phyloP scores from a whole-genome alignment of 108 stramenopile species.

The Cafeteria roenbergensis region DNA sequence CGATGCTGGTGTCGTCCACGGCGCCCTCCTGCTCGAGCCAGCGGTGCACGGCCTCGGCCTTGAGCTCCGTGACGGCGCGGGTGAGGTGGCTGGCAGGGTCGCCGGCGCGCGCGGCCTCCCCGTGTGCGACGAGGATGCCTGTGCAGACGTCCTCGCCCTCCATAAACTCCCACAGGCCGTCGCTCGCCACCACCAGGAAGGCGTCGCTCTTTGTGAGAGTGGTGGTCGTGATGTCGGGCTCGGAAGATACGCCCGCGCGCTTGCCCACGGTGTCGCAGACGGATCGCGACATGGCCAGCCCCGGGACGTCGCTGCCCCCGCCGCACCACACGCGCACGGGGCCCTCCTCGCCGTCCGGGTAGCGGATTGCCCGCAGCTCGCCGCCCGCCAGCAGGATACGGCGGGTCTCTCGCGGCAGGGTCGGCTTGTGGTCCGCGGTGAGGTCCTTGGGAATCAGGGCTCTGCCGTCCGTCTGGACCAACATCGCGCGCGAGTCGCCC shows the following conservation, averaged over 20 bases:
- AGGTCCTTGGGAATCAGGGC: slow-evolving; percentile 37
- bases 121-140: slow-evolving; percentile 31
- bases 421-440: slow-evolving; percentile 92
- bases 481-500: too few relatives aligned
- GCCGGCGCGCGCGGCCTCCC: slow-evolving; percentile 55
- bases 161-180: slow-evolving; percentile 95
- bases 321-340: slow-evolving; percentile 85
- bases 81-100: not conserved
- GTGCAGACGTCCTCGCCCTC: slow-evolving; percentile 73
- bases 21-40: slow-evolving; percentile 93
- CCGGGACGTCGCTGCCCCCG: slow-evolving; percentile 72
- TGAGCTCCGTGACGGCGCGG: slow-evolving; percentile 69
- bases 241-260: slow-evolving; percentile 79
- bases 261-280: slow-evolving; percentile 87
- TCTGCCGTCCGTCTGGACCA: not conserved
- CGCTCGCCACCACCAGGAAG: slow-evolving; percentile 78
- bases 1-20: slow-evolving; percentile 90
- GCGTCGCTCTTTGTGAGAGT: slow-evolving; percentile 3
- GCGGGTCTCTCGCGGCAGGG: slow-evolving; percentile 73
- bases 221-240: slow-evolving; percentile 75
- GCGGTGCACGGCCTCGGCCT: slow-evolving; percentile 70
- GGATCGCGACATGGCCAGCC: slow-evolving; percentile 89
- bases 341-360: slow-evolving; percentile 94
- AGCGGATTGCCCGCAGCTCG: slow-evolving; percentile 87
- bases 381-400: slow-evolving; percentile 81